Evolutionary conservation across 2,329 filamentous ascomycete species (phyloP).

Genomic region (Ophiostoma novo-ulmi): DNA sequence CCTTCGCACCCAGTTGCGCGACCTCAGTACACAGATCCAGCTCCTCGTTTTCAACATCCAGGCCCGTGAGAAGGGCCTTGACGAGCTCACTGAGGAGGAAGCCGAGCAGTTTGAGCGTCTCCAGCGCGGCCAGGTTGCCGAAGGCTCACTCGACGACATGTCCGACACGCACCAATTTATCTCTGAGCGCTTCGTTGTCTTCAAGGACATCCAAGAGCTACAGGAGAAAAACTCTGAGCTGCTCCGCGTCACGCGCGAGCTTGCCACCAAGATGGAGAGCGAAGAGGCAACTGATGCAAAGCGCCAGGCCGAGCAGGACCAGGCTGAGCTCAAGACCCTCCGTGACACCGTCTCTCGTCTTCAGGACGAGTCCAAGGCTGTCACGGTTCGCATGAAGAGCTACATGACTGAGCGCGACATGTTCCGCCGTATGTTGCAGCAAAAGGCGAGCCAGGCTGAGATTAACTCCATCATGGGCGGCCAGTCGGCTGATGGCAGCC

Average conservation of each 20-base stretch:
- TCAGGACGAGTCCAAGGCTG: conserved; percentile 77
- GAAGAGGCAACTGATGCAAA: conserved; percentile 71
- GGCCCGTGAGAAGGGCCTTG: conserved; percentile 71
- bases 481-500: conserved; percentile 55
- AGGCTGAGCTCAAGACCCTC: conserved; percentile 63
- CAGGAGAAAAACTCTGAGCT: conserved; percentile 85
- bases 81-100: conserved; percentile 66
- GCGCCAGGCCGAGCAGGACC: conserved; percentile 57
- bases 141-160: conserved; percentile 65
- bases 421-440: conserved; percentile 89
- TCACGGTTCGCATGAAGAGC: conserved; percentile 79
- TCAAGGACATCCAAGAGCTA: conserved; percentile 77
- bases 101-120: conserved; percentile 70
- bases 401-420: conserved; percentile 96
- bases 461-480: conserved; percentile 62
- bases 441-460: conserved; percentile 57
- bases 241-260: conserved; percentile 72
- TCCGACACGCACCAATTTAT: conserved; percentile 86
- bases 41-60: conserved; percentile 84
- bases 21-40: conserved; percentile 85
- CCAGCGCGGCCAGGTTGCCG: conserved; percentile 67
- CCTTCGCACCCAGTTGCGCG: conserved; percentile 77
- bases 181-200: conserved; percentile 80
- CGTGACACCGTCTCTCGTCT: conserved; percentile 39
- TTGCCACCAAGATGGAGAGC: conserved; percentile 86